Percentiles rank a stretch among this genome's conserved stretches.
Conservation (phyloP, 139 green algal genomes). For the Asterochloris erici region DNA sequence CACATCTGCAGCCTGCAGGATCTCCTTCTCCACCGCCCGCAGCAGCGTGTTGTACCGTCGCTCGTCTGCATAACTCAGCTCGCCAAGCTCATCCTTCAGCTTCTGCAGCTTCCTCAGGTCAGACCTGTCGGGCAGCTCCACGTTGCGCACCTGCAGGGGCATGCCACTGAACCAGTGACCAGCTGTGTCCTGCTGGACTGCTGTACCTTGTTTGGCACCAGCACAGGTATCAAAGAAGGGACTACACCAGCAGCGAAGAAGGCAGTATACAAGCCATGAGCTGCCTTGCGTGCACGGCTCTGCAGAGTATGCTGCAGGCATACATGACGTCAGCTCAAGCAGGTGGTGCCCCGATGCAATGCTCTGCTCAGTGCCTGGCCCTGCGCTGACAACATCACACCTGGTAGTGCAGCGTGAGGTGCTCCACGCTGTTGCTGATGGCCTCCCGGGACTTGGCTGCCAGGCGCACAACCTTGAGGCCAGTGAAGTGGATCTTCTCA, state of each 20-base stretch:
- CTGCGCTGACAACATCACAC: constrained; percentile 15
- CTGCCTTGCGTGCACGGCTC: too few species aligned
- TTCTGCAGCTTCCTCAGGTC: constrained; percentile 88
- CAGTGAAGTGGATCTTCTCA: constrained; percentile 86
- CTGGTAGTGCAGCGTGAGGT: constrained; percentile 97
- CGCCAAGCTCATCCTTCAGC: constrained; percentile 83
- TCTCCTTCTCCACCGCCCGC: constrained; percentile 75
- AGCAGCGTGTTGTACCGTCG: constrained; percentile 74
- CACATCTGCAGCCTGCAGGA: constrained; percentile 79
- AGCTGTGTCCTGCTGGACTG: too few species aligned
- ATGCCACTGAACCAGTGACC: too few species aligned
- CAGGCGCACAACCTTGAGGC: constrained; percentile 93
- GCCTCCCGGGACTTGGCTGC: constrained; percentile 86
- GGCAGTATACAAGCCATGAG: too few species aligned
- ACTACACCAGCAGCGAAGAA: too few species aligned
- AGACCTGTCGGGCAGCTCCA: constrained; percentile 28
- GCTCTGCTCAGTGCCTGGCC: background rate
- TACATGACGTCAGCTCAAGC: background rate
- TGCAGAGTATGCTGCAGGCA: background rate
- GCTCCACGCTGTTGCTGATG: constrained; percentile 79
- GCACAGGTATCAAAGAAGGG: too few species aligned
- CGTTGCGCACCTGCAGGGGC: constrained; percentile 4
- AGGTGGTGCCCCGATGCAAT: background rate
- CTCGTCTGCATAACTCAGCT: constrained; percentile 84
- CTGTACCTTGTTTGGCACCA: too few species aligned